Evolutionary conservation across 108 stramenopile genomes (phyloP).

Genomic region (Stephanodiscus minutulus): DNA sequence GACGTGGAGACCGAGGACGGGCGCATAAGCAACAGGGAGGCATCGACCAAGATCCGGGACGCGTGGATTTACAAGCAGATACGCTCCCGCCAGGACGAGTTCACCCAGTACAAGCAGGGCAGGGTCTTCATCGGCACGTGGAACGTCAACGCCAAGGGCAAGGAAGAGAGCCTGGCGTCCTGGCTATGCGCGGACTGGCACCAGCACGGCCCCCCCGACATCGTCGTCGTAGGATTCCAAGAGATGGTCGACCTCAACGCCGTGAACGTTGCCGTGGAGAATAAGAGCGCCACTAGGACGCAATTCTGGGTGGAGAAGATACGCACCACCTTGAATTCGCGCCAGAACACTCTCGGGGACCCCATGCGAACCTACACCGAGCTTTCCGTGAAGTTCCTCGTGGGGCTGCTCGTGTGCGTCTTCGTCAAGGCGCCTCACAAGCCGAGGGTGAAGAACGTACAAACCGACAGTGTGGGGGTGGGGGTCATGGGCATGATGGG

Average conservation of each 20-base stretch:
- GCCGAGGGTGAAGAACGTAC: conserved; percentile 65
- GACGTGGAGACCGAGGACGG: conserved; percentile 92
- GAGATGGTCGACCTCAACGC: conserved; percentile 99
- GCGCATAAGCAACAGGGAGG: conserved; percentile 79
- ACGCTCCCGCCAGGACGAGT: conserved; percentile 75
- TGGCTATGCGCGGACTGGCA: conserved; percentile 90
- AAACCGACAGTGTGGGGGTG: conserved; percentile 85
- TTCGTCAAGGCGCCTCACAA: conserved; percentile 84
- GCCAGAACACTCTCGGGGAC: conserved; percentile 55
- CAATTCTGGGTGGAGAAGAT: conserved; percentile 89
- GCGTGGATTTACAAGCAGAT: conserved; percentile 94
- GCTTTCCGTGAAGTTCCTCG: conserved; percentile 77
- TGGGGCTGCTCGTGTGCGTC: conserved; percentile 93
- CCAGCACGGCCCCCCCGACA: conserved; percentile 70
- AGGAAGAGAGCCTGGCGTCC: conserved; percentile 77
- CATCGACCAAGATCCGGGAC: conserved; percentile 82
- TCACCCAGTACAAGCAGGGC: conserved; percentile 84
- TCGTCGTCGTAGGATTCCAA: conserved; percentile 95
- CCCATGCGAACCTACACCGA: conserved; percentile 66
- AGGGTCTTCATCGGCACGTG: conserved; percentile 93
- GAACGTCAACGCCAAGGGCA: conserved; percentile 99
- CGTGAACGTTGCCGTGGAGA: conserved; percentile 97
- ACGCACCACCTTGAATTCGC: conserved; percentile 70
- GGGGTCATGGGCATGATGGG: conserved; percentile 99
- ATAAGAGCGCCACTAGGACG: conserved; percentile 87